These are phyloP conservation scores for Penicillium sp. DNA, from an alignment of 2,329 filamentous ascomycete species.

Conservation along the genomic window DNA sequence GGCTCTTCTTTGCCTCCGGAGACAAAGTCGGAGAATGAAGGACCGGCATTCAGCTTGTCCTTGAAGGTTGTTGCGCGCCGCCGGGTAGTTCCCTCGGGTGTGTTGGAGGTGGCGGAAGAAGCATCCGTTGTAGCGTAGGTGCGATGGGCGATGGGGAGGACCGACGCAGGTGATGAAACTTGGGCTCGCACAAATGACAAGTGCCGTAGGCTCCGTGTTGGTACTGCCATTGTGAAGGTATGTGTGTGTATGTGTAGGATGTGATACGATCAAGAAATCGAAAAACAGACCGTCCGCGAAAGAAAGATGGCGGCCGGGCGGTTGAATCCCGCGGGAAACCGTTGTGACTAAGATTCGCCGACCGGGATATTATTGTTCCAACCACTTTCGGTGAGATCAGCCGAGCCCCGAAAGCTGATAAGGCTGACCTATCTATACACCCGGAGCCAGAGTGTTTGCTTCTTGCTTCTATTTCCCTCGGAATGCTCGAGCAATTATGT, in stretches of 20 bases:
- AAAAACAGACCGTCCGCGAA: not conserved
- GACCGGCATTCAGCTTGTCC: slow-evolving; percentile 66
- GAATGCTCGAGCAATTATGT: not conserved
- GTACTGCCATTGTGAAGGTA: slow-evolving; percentile 37
- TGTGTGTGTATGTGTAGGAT: slow-evolving; percentile 9
- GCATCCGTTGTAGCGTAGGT: slow-evolving; percentile 47
- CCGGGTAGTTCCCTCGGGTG: slow-evolving; percentile 53
- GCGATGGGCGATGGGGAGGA: slow-evolving; percentile 31
- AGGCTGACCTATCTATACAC: not conserved
- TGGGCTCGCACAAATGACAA: slow-evolving; percentile 35
- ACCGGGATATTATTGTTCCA: slow-evolving; percentile 14
- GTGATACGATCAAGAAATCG: not conserved
- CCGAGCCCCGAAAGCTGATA: not conserved
- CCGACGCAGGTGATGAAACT: slow-evolving; percentile 19
- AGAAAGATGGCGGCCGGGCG: slow-evolving; percentile 22
- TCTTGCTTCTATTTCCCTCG: not conserved
- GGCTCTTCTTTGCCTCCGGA: slow-evolving; percentile 49
- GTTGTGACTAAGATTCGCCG: slow-evolving; percentile 17
- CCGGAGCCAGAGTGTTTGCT: too few species aligned
- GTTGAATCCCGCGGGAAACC: slow-evolving; percentile 38
- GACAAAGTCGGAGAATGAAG: slow-evolving; percentile 67
- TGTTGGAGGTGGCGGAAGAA: slow-evolving; percentile 39
- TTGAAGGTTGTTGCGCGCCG: slow-evolving; percentile 62
- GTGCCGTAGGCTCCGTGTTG: slow-evolving; percentile 38
- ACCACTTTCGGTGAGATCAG: not conserved